Percentiles rank a stretch among this genome's conserved stretches.
These are phyloP conservation scores for Xylaria scruposa DNA, from an alignment of 495 filamentous ascomycete species.

Conservation along the genomic window DNA sequence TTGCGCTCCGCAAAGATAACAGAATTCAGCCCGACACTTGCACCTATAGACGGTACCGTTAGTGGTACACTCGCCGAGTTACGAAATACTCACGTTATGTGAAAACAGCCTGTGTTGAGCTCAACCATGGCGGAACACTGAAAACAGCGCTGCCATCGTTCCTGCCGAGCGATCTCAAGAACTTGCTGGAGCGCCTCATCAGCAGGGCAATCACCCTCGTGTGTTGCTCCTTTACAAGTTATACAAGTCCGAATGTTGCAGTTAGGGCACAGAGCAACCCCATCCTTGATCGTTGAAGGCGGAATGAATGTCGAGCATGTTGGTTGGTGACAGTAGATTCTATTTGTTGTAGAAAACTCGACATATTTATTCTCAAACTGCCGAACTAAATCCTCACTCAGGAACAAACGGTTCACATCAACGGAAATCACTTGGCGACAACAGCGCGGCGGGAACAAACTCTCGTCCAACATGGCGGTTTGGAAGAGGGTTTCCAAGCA, in stretches of 20 bases:
- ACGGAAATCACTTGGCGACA: conserved; percentile 51
- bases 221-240: conserved; percentile 52
- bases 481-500: conserved; percentile 53
- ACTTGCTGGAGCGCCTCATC: conserved; percentile 69
- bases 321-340: conserved; percentile 55
- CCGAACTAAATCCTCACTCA: conserved; percentile 38
- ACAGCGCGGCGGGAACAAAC: conserved; percentile 61
- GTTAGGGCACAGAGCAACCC: conserved; percentile 48
- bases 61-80: conserved; percentile 1
- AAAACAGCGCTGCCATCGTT: conserved; percentile 77
- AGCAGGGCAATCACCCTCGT: conserved; percentile 67
- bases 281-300: conserved; percentile 36
- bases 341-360: conserved; percentile 53
- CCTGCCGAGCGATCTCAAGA: conserved; percentile 66
- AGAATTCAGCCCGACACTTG: conserved; percentile 61
- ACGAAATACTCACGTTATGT: conserved; percentile 67
- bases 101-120: conserved; percentile 77
- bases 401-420: conserved; percentile 37
- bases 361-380: conserved; percentile 48
- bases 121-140: conserved; percentile 75
- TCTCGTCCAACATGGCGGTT: conserved; percentile 51
- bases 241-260: conserved; percentile 53
- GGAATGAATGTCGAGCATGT: conserved; percentile 56
- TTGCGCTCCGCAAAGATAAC: conserved; percentile 58
- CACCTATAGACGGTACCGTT: conserved; percentile 46